Evolutionary conservation across 805 yeast species (phyloP), one percentile per base, ranked within the genome.

Genomic region (Lipomyces kockii): DNA sequence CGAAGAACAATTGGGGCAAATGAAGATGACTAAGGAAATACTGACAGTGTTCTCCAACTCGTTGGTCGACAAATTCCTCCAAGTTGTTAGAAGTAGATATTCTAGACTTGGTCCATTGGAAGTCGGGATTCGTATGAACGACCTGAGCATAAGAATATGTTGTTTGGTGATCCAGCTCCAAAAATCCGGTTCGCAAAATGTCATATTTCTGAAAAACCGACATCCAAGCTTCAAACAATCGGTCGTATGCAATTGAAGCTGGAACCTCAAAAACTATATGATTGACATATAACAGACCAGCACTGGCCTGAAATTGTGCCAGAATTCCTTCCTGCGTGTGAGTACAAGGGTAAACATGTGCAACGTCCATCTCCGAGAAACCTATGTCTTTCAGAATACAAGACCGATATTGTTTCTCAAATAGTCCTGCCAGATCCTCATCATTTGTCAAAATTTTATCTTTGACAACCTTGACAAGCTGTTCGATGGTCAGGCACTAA

Each of bases 111-210:
- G 14, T 43, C 64, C 65, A 68, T n/a, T 62, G 35, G 12, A 58
- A 49, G 7, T 22, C 20, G 5, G 59, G 55, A 35, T 12, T 14
- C 17, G 54, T 52, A 32, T 68, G 34, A 2, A 68, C 63, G 12
- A 66, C 25, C 27, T 73, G 75, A 20, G 69, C 72, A 64, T 62
- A 73, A 14, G 73, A 61, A 35, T 29, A 46, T 20, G 52, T 52
- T 2, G n/a, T 17, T 17, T 53, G 46, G 39, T 32, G 56, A 29
- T 61, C 58, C n/a, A 61, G 27, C 29, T 64, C 68, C 14, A 32
- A 60, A 58, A 73, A 73, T 3, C 68, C 72, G 3, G 70, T 67
- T 12, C 75, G 66, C 27, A 73, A 46, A 20, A 71, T 68, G 22
- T 67, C 69, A 39, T 61, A 64, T 29, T 62, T 51, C 6, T 20